Conservation (phyloP, 257 asterid genomes). For the Nicotiana otophora region DNA sequence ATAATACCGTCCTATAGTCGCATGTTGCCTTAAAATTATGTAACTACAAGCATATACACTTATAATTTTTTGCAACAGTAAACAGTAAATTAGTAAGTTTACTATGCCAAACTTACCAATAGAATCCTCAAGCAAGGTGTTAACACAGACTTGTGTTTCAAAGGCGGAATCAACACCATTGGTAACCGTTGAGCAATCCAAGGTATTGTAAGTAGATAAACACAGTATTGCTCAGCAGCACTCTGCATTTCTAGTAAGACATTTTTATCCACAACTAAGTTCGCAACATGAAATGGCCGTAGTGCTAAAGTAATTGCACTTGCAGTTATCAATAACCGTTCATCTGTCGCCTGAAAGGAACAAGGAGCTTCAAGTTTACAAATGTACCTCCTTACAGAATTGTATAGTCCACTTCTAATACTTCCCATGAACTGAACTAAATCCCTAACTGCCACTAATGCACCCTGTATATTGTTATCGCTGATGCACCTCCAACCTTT, state of each 20-base stretch:
- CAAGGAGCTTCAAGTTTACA: conserved; percentile 49
- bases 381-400: conserved; percentile 60
- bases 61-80: background rate
- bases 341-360: conserved; percentile 53
- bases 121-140: conserved; percentile 69
- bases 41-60: background rate
- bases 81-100: background rate
- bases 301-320: conserved; percentile 69
- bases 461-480: conserved; percentile 34
- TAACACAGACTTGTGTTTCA: conserved; percentile 76
- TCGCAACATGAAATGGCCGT: conserved; percentile 67
- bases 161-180: conserved; percentile 71
- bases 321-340: conserved; percentile 37
- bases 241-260: conserved; percentile 31
- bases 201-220: conserved; percentile 73
- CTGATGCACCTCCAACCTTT: conserved; percentile 75
- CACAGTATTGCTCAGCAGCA: conserved; percentile 66
- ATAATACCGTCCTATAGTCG: background rate
- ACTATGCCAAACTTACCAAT: conserved; percentile 60
- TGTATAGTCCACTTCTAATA: conserved; percentile 50
- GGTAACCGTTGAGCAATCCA: conserved; percentile 88
- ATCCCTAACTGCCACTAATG: conserved; percentile 49
- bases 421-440: conserved; percentile 61
- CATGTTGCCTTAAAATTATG: background rate
- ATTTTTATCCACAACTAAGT: conserved; percentile 32